Conservation (phyloP, 2,329 filamentous ascomycete species). For the Hymenoscyphus fraxineus region DNA sequence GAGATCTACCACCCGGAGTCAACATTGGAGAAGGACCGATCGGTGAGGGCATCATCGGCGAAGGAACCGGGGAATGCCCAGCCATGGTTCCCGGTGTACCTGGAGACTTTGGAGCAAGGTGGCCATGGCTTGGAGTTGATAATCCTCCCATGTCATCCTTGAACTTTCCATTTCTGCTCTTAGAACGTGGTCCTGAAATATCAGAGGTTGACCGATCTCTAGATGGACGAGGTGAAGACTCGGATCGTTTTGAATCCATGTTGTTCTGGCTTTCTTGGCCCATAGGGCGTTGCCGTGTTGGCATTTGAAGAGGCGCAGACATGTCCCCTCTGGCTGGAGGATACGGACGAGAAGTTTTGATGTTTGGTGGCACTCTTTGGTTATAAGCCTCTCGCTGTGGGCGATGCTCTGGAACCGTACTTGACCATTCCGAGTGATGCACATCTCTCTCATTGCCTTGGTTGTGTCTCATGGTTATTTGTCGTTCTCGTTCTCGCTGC, state of each 20-base stretch:
- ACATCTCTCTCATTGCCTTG: constrained; percentile 19
- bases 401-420: constrained; percentile 16
- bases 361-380: constrained; percentile 24
- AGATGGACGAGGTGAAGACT: constrained; percentile 26
- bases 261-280: constrained; percentile 21
- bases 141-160: constrained; percentile 31
- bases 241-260: constrained; percentile 23
- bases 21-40: constrained; percentile 15
- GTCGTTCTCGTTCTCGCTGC: constrained; percentile 32
- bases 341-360: constrained; percentile 21
- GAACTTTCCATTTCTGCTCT: constrained; percentile 32
- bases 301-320: constrained; percentile 28
- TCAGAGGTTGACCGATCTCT: constrained; percentile 33
- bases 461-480: constrained; percentile 28
- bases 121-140: constrained; percentile 22
- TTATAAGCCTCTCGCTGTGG: constrained; percentile 16
- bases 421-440: constrained; percentile 20
- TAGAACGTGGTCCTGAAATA: constrained; percentile 30
- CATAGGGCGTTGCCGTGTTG: constrained; percentile 22
- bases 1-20: constrained; percentile 19
- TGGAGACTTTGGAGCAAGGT: constrained; percentile 26
- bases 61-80: constrained; percentile 22
- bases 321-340: constrained; percentile 26
- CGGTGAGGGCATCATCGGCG: constrained; percentile 26
- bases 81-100: constrained; percentile 15